Conservation (phyloP, 139 green algal genomes). For the Yamagishiella unicocca region DNA sequence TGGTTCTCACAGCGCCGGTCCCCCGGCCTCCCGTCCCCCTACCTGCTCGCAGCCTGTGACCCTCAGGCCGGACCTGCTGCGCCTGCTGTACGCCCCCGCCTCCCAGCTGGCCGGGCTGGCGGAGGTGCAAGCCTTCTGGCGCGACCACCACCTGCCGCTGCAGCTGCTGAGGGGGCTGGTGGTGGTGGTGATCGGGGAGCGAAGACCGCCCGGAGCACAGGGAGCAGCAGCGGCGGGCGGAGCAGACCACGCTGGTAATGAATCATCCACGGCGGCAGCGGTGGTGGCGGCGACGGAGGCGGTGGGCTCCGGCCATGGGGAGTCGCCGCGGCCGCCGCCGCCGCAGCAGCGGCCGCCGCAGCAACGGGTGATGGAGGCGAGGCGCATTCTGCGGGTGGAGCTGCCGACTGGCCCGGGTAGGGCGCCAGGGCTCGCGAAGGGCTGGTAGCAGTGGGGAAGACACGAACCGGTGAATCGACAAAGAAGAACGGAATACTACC, state of each 20-base stretch:
- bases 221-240: neutral
- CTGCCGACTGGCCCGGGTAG: neutral
- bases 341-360: neutral
- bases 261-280: neutral
- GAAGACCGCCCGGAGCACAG: neutral
- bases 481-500: too few relatives aligned
- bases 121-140: conserved; percentile 29
- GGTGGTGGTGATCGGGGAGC: conserved; percentile 5
- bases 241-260: neutral
- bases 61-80: neutral
- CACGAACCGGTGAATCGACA: too few relatives aligned
- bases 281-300: too few relatives aligned
- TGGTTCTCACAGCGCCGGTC: too few relatives aligned
- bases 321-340: neutral
- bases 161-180: conserved; percentile 17
- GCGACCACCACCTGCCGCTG: conserved; percentile 6
- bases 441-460: too few relatives aligned
- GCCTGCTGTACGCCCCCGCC: neutral
- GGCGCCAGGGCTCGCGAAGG: too few relatives aligned
- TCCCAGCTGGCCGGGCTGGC: neutral
- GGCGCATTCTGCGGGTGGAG: conserved; percentile 6
- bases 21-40: neutral
- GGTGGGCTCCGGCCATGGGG: too few relatives aligned
- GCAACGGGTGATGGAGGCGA: neutral
- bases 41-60: neutral